These are phyloP conservation scores for Clitopilus passeckerianus DNA, from an alignment of 768 basidiomycete species.

Conservation along the genomic window DNA sequence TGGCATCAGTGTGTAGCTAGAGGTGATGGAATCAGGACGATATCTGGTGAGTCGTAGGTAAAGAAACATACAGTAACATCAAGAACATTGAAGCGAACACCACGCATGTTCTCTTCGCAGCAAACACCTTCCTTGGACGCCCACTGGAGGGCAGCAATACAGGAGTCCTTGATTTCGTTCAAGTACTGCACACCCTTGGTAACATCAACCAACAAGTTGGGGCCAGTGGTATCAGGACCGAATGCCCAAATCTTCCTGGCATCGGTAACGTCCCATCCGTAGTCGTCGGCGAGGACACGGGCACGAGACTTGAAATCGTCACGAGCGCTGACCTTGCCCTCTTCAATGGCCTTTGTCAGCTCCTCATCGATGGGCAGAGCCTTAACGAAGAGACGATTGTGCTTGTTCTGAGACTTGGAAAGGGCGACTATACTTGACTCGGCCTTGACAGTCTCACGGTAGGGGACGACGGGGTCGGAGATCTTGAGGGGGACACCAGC, in stretches of 20 bases:
- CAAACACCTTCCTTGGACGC: constrained; percentile 97
- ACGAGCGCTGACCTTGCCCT: constrained; percentile 78
- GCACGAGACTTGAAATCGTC: constrained; percentile 99
- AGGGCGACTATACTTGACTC: constrained; percentile 95
- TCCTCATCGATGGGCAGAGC: constrained; percentile 93
- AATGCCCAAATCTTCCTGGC: constrained; percentile 99
- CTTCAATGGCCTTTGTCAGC: constrained; percentile 88
- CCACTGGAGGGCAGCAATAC: constrained; percentile 99
- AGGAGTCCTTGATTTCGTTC: constrained; percentile 99
- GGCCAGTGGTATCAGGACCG: constrained; percentile 96
- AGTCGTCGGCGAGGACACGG: constrained; percentile 92
- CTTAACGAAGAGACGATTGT: constrained; percentile 96
- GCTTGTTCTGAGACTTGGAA: constrained; percentile 99
- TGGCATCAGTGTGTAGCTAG: constrained; percentile 95
- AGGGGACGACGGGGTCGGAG: constrained; percentile 96
- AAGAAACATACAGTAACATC: constrained; percentile 80
- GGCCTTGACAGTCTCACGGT: constrained; percentile 95
- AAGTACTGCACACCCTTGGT: constrained; percentile 99
- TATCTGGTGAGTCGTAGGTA: neutral
- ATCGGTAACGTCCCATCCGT: constrained; percentile 98
- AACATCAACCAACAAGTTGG: constrained; percentile 95
- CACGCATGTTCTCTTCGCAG: constrained; percentile 98
- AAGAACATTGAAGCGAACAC: constrained; percentile 91
- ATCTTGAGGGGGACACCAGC: constrained; percentile 99
- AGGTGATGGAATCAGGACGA: neutral